A percentile compares a stretch with the other conserved stretches of the same genome.
phyloP scores from a whole-genome alignment of 169 alveolate species.

The Amoebophrya sp. region DNA sequence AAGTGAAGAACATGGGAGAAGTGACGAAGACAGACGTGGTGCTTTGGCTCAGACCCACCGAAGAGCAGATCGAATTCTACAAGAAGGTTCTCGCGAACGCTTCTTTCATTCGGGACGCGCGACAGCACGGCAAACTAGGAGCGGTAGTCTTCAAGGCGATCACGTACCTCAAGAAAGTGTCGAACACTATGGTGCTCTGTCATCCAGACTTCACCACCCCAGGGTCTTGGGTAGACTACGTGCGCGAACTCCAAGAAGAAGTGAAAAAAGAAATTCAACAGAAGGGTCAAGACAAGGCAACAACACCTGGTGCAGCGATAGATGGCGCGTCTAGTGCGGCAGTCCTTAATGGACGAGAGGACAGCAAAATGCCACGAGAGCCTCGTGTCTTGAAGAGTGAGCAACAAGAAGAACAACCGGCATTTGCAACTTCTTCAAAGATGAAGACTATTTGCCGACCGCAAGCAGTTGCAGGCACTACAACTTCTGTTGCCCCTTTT shows the following conservation, averaged over 20 bases:
- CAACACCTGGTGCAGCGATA: too few relatives aligned
- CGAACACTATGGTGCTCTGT: background rate
- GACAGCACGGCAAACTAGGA: background rate
- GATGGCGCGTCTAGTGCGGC: too few relatives aligned
- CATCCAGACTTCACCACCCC: background rate
- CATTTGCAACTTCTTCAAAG: too few relatives aligned
- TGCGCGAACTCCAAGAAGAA: background rate
- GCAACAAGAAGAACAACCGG: too few relatives aligned
- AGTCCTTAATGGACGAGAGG: too few relatives aligned
- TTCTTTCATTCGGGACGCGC: background rate
- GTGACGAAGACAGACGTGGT: slow-evolving; percentile 16
- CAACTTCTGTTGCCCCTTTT: background rate
- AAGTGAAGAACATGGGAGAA: background rate
- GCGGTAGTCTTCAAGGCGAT: background rate
- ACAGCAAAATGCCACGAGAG: too few relatives aligned
- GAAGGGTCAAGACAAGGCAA: too few relatives aligned
- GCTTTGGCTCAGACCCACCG: background rate
- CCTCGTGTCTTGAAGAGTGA: background rate
- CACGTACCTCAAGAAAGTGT: background rate
- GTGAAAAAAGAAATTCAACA: too few relatives aligned
- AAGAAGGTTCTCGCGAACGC: background rate
- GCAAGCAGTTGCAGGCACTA: background rate
- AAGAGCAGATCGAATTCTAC: background rate
- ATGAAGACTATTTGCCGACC: too few relatives aligned
- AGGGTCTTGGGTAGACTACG: background rate